These are phyloP conservation scores for Chlamydomonas applanata DNA, from an alignment of 139 green algal genomes.

Conservation along the genomic window DNA sequence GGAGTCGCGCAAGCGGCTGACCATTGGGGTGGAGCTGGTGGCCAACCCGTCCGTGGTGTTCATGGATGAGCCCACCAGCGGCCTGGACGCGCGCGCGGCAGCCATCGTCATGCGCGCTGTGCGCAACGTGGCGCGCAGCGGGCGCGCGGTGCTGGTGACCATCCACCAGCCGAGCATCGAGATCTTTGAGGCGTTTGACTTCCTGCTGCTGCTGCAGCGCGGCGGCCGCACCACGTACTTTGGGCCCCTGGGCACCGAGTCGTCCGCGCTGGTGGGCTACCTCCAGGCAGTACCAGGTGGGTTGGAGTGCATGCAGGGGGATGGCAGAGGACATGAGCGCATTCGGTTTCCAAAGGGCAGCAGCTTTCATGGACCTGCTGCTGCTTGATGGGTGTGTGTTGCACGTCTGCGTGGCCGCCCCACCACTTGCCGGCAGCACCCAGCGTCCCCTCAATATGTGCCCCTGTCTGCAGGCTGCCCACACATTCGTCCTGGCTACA, in stretches of 20 bases:
- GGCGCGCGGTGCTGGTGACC: slow-evolving; percentile 84
- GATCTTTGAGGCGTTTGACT: slow-evolving; percentile 72
- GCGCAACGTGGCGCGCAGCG: slow-evolving; percentile 69
- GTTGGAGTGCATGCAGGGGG: slow-evolving; percentile 13
- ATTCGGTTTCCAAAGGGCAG: neutral
- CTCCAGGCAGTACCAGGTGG: slow-evolving; percentile 21
- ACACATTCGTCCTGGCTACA: slow-evolving; percentile 38
- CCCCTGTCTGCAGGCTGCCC: slow-evolving; percentile 3
- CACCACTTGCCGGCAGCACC: too few species aligned
- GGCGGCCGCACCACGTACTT: slow-evolving; percentile 79
- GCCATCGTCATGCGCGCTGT: slow-evolving; percentile 82
- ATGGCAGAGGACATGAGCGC: neutral
- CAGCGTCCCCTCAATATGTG: too few species aligned
- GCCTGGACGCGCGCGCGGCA: slow-evolving; percentile 79
- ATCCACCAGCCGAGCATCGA: slow-evolving; percentile 86
- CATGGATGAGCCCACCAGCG: slow-evolving; percentile 59
- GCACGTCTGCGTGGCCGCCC: too few species aligned
- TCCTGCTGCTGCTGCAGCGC: slow-evolving; percentile 71
- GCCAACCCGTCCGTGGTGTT: slow-evolving; percentile 62
- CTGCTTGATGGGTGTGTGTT: neutral
- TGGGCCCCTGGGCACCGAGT: slow-evolving; percentile 66
- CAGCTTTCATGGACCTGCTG: neutral
- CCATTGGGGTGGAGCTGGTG: slow-evolving; percentile 90
- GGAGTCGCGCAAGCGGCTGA: slow-evolving; percentile 88
- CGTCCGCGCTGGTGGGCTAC: slow-evolving; percentile 64